A percentile compares a stretch with the other conserved stretches of the same genome.
Evolutionary conservation across 495 filamentous ascomycete species (phyloP).

Genomic region (Podospora australis): DNA sequence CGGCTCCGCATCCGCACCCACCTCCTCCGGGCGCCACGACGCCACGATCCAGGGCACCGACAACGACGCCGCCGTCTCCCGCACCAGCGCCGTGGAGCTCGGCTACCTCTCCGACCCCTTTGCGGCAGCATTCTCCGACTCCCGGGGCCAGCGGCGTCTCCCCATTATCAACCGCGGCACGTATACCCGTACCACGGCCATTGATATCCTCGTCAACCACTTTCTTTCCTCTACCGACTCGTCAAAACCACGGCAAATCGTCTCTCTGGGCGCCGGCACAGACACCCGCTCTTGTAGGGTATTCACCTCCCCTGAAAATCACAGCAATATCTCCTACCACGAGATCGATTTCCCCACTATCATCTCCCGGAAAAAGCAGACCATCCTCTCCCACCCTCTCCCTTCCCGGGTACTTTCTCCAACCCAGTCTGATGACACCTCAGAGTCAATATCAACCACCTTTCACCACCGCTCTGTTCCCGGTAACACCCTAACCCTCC

Average conservation of each 20-base stretch:
- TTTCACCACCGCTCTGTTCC: constrained; percentile 74
- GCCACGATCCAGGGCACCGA: constrained; percentile 79
- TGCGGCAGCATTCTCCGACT: constrained; percentile 54
- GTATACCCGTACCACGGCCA: constrained; percentile 84
- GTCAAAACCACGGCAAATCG: constrained; percentile 55
- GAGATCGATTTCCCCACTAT: constrained; percentile 87
- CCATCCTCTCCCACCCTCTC: constrained; percentile 19
- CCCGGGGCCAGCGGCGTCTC: constrained; percentile 47
- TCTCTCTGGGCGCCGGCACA: constrained; percentile 89
- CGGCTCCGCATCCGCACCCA: too few relatives aligned
- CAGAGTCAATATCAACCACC: too few relatives aligned
- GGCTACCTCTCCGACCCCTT: constrained; percentile 83
- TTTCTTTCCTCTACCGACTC: constrained; percentile 51
- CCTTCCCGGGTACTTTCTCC: constrained; percentile 24
- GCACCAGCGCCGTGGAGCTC: constrained; percentile 79
- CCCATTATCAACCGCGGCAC: constrained; percentile 96
- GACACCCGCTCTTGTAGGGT: constrained; percentile 83
- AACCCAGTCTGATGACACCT: too few relatives aligned
- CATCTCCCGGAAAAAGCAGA: constrained; percentile 51
- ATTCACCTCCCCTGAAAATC: constrained; percentile 28
- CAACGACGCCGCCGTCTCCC: constrained; percentile 80
- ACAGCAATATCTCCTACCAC: constrained; percentile 63
- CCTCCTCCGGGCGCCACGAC: constrained; percentile 30
- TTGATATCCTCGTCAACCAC: constrained; percentile 67
- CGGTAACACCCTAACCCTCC: constrained; percentile 57